Conservation (phyloP, 371 early-diverging fungal genomes). For the Basidiobolus meristosporus region DNA sequence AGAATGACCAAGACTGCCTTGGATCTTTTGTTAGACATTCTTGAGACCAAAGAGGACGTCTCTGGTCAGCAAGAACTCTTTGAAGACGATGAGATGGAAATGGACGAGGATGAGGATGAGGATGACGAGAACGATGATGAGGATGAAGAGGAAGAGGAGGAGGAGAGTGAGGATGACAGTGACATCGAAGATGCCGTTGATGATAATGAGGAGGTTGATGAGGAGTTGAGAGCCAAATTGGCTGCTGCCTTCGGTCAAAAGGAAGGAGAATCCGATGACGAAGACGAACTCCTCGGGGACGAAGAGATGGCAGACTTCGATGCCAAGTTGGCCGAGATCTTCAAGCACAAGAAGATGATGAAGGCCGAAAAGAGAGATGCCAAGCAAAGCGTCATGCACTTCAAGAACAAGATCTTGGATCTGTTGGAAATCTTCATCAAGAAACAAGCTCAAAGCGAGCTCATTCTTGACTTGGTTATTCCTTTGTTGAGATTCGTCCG, state of each 20-base stretch:
- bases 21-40: slow-evolving; percentile 45
- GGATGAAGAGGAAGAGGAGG: slow-evolving; percentile 19
- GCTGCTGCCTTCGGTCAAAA: slow-evolving; percentile 10
- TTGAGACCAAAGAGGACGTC: slow-evolving; percentile 24
- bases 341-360: slow-evolving; percentile 55
- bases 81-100: slow-evolving; percentile 18
- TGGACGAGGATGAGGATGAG: slow-evolving; percentile 28
- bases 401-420: slow-evolving; percentile 74
- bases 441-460: slow-evolving; percentile 42
- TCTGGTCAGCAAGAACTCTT: slow-evolving; percentile 30
- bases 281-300: slow-evolving; percentile 58
- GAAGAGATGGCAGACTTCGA: slow-evolving; percentile 87
- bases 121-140: slow-evolving; percentile 21
- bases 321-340: slow-evolving; percentile 75
- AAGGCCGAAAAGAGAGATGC: slow-evolving; percentile 39
- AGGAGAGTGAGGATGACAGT: slow-evolving; percentile 15
- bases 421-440: slow-evolving; percentile 55
- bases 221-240: slow-evolving; percentile 11
- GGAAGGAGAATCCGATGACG: slow-evolving; percentile 29
- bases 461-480: slow-evolving; percentile 43
- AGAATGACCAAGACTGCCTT: slow-evolving; percentile 52
- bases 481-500: slow-evolving; percentile 41
- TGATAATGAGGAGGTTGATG: slow-evolving; percentile 8
- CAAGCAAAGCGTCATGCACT: slow-evolving; percentile 59
- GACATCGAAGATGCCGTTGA: slow-evolving; percentile 9